Base-by-base conservation (phyloP, 208 protist genomes). In the Trypanosomatidae sp. region DNA sequence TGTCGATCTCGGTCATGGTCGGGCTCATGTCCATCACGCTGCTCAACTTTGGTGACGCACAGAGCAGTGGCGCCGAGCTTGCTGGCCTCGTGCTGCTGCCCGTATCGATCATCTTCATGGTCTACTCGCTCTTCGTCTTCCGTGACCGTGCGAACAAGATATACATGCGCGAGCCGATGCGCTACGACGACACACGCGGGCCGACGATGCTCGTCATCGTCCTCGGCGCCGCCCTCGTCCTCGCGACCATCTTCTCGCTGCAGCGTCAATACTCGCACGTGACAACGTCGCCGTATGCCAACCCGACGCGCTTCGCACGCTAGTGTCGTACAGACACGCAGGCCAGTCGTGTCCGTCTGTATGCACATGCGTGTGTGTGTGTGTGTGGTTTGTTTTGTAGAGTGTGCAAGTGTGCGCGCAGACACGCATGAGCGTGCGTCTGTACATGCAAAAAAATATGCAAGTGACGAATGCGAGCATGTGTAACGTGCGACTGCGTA, bases 151-250 rank as follows among this genome's bases (percentile, higher is more conserved):
- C 83, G 7, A 86, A 86, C 52, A 88, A 88, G 56, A 92, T 92
- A 33, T 92, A 88, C 61, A 92, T 92, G 83, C 83, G 83, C 57
- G 78, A 92, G 52, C 83, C 83, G 11, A 92, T 92, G 83, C 67
- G 83, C 45, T 92, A 92, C 50, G 83, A 92, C 42, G 83, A 92
- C 54, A 92, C 83, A 2, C 78, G 78, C 38, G 83, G 83, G 20
- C 83, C 83, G 16, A 88, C 78, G 4, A 74, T 92, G 66, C 66
- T 92, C 18, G 75, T 92, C 7, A 41, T 92, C 27, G 78, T 92
- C 32, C 70, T 92, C 8, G 83, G 75, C 24, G 52, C 65, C 22
- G 63, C 83, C 13, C 43, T 92, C 22, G 48, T 79, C 13, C 61
- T 88, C 23, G 77, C 83, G n/a, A 81, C 83, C 26, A 75, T 88